Evolutionary conservation across 768 basidiomycete species (phyloP), one percentile per base, ranked within the genome.

Genomic region (Sporobolomyces roseus): DNA sequence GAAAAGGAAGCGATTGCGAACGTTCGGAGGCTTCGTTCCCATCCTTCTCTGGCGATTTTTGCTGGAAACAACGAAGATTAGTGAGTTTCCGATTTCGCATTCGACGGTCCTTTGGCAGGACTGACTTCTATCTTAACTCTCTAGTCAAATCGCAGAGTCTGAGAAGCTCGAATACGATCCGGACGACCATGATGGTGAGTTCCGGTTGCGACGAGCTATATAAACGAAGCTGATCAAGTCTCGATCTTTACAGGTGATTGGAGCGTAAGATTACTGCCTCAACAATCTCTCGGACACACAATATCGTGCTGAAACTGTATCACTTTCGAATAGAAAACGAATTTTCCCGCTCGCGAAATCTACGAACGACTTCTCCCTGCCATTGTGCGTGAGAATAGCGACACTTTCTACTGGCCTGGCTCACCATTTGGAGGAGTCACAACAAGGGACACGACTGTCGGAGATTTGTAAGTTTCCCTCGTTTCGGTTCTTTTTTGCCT

Each of bases 11-110:
- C 56, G 29, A 58, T 19, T 43, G 82, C 83, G 43, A 87, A 85
- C 29, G 87, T 97, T 19, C 88, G 86, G 76, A 83, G 91, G 49
- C 82, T 98, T 51, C 82, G 92, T 45, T 84, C 87, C 77, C 94
- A 97, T 77, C 90, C 94, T 1, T 93, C 88, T 1, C 77, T 97
- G 29, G 91, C 92, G 52, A 89, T 98, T 68, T 88, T 91, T 74
- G 87, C 83, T 51, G 84, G 84, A 2, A 84, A 84, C 77, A 84
- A 84, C 75, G 83, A 82, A 75, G 80, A 74, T 51, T 73, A 79
- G 63, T 66, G 29, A 41, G 54, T 53, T 14, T 60, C 30, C 17
- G 5, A 3, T n/a, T 25, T n/a, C 12, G 9, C 13, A 16, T 35
- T 14, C 29, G 21, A 19, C 35, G 58, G 38, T 41, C 9, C 38